Base-by-base conservation (phyloP, 2,329 filamentous ascomycete species). In the Mollisia scopiformis region DNA sequence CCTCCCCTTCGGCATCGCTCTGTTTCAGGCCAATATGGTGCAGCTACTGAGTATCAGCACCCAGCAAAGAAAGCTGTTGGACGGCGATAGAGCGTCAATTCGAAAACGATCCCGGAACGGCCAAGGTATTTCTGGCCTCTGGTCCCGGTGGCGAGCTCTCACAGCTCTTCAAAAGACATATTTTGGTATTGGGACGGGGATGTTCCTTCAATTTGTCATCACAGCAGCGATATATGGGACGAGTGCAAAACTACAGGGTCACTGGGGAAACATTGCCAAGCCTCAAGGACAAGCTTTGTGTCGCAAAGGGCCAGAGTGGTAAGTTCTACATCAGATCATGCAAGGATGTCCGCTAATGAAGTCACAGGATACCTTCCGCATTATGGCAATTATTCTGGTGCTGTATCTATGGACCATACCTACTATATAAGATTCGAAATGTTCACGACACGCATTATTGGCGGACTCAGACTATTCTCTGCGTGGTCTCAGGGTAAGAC, bases 361-460 rank as follows among this genome's bases (percentile, higher is more conserved):
- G 14, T 10, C 49, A 16, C 57, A 59, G 57, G 57, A 16, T 61
- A 33, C 59, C 59, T 19, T 61, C 59, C 28, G 55, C 59, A 13
- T 30, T 61, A 7, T 61, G 59, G 59, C 59, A 61, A 30, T 23
- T 61, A 25, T 61, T 61, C 31, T 61, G 55, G 49, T 57, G 52
- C 37, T 61, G 55, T 25, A 43, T 61, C 3, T 61, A 61, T 27
- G 59, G 59, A 6, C 59, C 59, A n/a, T 61, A 61, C 41, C 50
- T 61, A 1, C 41, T 61, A 6, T 61, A 58, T 30, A 57, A 54
- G 28, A 31, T 61, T 13, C 35, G 49, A 27, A 55, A 61, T 27
- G 49, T 61, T 25, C 27, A 50, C 51, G 59, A 61, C 28, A 55
- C 55, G 6, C 59, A 61, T 54, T 57, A 43, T 23, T 61, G 59